Percentiles rank a stretch among this genome's conserved stretches.
phyloP scores from a whole-genome alignment of 208 protist genomes.

The Angomonas ambiguus region DNA sequence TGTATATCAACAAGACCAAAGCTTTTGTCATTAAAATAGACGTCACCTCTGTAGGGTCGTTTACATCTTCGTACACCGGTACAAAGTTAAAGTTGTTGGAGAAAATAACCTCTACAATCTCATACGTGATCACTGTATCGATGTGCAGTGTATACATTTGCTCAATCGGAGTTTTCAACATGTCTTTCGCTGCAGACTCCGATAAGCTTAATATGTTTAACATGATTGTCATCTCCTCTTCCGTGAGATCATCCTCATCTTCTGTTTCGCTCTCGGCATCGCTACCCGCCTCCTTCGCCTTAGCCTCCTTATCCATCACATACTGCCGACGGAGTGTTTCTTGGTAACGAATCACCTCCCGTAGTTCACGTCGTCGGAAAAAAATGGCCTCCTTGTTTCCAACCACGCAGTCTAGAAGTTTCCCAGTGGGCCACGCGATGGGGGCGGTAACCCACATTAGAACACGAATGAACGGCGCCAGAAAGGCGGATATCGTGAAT shows the following conservation, averaged over 20 bases:
- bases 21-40: conserved; percentile 49
- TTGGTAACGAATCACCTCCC: conserved; percentile 55
- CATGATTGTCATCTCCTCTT: conserved; percentile 62
- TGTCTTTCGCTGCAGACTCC: conserved; percentile 42
- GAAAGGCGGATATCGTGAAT: conserved; percentile 40
- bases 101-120: conserved; percentile 39
- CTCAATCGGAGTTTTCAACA: conserved; percentile 34
- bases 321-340: conserved; percentile 23
- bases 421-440: conserved; percentile 61
- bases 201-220: conserved; percentile 63
- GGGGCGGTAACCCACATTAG: conserved; percentile 56
- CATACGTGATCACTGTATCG: conserved; percentile 31
- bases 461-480: conserved; percentile 42
- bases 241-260: conserved; percentile 46
- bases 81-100: conserved; percentile 50
- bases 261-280: conserved; percentile 21
- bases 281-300: conserved; percentile 16
- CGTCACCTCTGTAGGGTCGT: conserved; percentile 40
- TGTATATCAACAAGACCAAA: conserved; percentile 52
- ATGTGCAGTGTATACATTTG: conserved; percentile 48
- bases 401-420: conserved; percentile 54
- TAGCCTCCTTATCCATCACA: conserved; percentile 6
- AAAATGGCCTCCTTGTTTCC: conserved; percentile 59
- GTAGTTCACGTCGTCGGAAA: conserved; percentile 51
- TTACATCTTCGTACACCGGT: conserved; percentile 42